Evolutionary conservation across 139 green algal genomes (phyloP).

Genomic region (Chlorella sp.): DNA sequence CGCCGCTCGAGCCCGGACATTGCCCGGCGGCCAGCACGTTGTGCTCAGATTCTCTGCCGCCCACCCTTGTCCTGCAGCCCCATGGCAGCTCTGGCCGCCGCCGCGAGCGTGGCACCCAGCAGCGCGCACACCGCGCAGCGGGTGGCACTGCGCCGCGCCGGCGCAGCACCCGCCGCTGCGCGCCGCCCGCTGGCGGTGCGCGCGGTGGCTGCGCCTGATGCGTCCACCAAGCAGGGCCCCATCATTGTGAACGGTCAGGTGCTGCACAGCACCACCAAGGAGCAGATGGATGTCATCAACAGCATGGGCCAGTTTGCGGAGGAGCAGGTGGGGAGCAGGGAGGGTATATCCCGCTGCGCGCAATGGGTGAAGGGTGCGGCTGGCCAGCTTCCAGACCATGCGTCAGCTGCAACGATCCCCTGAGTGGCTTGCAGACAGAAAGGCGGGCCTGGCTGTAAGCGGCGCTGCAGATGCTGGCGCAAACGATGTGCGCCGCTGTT

Average conservation of each 20-base stretch:
- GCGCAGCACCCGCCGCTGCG: background rate
- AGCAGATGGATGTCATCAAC: conserved; percentile 69
- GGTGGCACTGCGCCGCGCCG: background rate
- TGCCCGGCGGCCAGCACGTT: no score
- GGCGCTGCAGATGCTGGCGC: no score
- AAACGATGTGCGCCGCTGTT: no score
- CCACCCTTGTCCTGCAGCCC: no score
- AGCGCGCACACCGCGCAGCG: background rate
- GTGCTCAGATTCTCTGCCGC: background rate
- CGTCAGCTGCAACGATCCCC: no score
- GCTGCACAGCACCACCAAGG: conserved; percentile 51
- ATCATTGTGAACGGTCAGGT: conserved; percentile 24
- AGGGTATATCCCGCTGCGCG: background rate
- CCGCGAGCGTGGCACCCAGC: background rate
- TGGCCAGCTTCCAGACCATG: no score
- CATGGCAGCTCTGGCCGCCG: background rate
- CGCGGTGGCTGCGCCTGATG: conserved; percentile 17
- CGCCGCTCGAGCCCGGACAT: no score
- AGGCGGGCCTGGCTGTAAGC: no score
- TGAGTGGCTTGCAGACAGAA: no score
- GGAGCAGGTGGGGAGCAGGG: conserved; percentile 37
- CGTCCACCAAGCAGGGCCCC: background rate
- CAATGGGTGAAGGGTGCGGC: no score
- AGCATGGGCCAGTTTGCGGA: conserved; percentile 62
- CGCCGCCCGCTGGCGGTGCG: background rate